Base-by-base conservation (phyloP, 495 filamentous ascomycete species). In the Xylaria telfairii region DNA sequence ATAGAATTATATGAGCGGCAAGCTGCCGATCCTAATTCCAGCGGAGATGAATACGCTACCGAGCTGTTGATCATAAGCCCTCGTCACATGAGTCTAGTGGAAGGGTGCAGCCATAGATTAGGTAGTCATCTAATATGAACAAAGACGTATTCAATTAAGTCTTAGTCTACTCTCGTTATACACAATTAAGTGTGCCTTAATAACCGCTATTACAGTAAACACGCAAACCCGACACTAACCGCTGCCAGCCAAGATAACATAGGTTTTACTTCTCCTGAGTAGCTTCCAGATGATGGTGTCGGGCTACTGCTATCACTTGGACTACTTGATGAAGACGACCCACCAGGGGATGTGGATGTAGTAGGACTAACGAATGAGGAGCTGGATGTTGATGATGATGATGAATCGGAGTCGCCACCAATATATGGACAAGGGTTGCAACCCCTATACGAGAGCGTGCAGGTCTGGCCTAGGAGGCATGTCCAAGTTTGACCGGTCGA, bases 371-470 rank as follows among this genome's bases (percentile, higher is more conserved):
- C 17, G 17, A 24, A 41, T 19, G 37, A 61, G 4, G 57, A 41
- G 10, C 37, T 41, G 4, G 32, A 42, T 26, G 57, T 24, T 21
- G 57, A 34, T 19, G 57, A 61, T 12, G n/a, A n/a, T n/a, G n/a
- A n/a, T 30, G 57, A 21, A n/a, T 41, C n/a, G 12, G 57, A 37
- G 57, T 41, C n/a, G 37, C 19, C 57, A 3, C 13, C 37, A 21
- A 61, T 61, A 42, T 41, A 61, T 26, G 57, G 57, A 61, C 57
- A 61, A 24, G 57, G 57, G 37, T 61, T 61, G 57, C 57, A 61
- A 41, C 21, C 57, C 15, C 57, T 61, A 6, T 61, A 61, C 10
- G 37, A 61, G 10, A 39, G 21, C 57, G 17, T 13, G 57, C 57
- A 61, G 34, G 57, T 61, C 37, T 61, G 57, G 1, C 57, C 57